These are phyloP conservation scores for Gymnopilus junonius DNA, from an alignment of 768 basidiomycete species.

Conservation along the genomic window DNA sequence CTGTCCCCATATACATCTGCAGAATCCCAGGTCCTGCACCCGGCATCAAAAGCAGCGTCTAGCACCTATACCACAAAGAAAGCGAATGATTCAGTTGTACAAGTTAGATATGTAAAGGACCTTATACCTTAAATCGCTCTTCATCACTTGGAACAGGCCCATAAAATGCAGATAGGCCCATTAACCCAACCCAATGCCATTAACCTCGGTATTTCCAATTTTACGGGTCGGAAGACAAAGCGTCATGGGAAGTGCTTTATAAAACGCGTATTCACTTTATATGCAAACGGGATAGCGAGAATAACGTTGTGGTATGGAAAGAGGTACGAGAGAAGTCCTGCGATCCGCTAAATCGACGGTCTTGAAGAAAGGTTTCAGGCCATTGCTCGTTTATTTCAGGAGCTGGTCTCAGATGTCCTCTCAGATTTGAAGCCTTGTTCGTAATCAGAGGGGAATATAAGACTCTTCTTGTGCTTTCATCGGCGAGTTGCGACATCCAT, in stretches of 20 bases:
- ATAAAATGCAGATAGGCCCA: conserved; percentile 54
- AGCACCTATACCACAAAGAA: conserved; percentile 42
- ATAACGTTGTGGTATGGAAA: not conserved
- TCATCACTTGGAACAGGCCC: conserved; percentile 54
- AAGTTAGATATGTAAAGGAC: not conserved
- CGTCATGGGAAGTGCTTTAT: not conserved
- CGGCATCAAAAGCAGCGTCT: conserved; percentile 44
- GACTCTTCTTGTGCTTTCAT: not conserved
- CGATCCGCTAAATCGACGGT: not conserved
- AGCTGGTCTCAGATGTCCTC: not conserved
- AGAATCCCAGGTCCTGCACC: conserved; percentile 54
- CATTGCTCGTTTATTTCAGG: not conserved
- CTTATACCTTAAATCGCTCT: conserved; percentile 58
- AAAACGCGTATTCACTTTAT: too few species aligned
- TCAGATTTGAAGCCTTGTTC: not conserved
- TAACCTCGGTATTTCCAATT: conserved; percentile 50
- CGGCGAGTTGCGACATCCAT: not conserved
- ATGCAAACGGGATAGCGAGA: too few species aligned
- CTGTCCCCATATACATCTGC: conserved; percentile 50
- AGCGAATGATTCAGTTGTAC: not conserved
- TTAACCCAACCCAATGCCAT: conserved; percentile 64
- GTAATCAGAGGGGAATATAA: not conserved
- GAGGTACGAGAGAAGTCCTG: not conserved
- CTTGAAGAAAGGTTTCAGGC: not conserved
- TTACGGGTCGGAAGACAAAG: conserved; percentile 32